A percentile compares a stretch with the other conserved stretches of the same genome.
phyloP scores from a whole-genome alignment of 345 rosid genomes.

The Gossypioides kirkii region DNA sequence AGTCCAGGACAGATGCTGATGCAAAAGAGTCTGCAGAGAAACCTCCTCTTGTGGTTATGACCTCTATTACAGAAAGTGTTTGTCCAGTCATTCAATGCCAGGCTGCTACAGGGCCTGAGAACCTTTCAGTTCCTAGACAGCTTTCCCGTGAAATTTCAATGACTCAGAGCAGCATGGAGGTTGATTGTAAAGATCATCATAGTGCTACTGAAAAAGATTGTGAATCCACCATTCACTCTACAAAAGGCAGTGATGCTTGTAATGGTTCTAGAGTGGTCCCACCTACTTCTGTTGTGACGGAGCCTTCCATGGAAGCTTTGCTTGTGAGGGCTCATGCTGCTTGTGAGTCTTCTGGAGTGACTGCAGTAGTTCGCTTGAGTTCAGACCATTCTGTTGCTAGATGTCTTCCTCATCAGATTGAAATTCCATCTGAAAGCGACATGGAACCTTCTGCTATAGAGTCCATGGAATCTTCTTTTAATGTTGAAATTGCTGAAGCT shows the following conservation, averaged over 20 bases:
- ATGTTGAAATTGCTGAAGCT: background rate
- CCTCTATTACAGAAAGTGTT: background rate
- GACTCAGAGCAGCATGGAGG: slow-evolving; percentile 12
- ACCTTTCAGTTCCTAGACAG: background rate
- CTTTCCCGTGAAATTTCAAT: background rate
- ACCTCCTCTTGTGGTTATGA: background rate
- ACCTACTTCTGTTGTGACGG: background rate
- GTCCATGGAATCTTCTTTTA: slow-evolving; percentile 1
- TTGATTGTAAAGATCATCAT: slow-evolving; percentile 3
- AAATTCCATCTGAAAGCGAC: slow-evolving; percentile 12
- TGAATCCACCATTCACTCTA: background rate
- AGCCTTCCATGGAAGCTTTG: slow-evolving; percentile 1
- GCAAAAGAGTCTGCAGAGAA: background rate
- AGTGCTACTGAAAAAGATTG: background rate
- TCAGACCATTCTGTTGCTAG: slow-evolving; percentile 13
- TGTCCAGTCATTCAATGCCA: background rate
- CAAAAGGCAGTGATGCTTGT: background rate
- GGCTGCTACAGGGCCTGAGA: background rate
- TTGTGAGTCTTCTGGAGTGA: slow-evolving; percentile 18
- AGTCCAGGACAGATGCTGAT: background rate
- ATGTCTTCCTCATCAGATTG: slow-evolving; percentile 13
- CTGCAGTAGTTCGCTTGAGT: slow-evolving; percentile 10
- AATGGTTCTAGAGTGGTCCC: background rate
- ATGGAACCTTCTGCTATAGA: slow-evolving; percentile 5
- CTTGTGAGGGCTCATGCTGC: slow-evolving; percentile 5